These are phyloP conservation scores for Solanum boliviense DNA, from an alignment of 257 asterid species.

Conservation along the genomic window DNA sequence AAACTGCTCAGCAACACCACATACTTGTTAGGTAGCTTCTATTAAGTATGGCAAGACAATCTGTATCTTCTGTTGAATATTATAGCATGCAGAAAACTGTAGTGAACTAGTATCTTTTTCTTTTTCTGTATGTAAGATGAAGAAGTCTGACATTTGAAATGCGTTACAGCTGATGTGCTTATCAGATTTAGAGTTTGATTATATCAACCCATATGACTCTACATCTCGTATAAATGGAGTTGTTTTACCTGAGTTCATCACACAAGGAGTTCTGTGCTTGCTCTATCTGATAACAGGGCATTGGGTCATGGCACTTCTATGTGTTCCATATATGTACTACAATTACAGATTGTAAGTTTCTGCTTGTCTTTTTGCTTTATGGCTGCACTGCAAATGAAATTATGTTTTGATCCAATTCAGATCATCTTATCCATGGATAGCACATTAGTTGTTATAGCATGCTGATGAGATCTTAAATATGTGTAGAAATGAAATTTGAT, in stretches of 20 bases:
- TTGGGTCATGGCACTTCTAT: conserved; percentile 72
- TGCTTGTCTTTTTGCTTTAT: neutral
- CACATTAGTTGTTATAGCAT: neutral
- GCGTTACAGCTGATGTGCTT: conserved; percentile 79
- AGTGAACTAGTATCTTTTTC: neutral
- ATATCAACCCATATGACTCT: conserved; percentile 82
- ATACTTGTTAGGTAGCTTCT: neutral
- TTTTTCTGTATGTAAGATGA: neutral
- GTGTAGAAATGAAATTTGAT: neutral
- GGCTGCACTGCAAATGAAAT: neutral
- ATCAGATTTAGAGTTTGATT: conserved; percentile 87
- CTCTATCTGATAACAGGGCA: conserved; percentile 81
- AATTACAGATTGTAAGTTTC: conserved; percentile 66
- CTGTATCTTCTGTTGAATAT: neutral
- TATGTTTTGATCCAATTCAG: neutral
- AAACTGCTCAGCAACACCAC: neutral
- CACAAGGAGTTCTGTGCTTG: conserved; percentile 62
- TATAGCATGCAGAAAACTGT: neutral
- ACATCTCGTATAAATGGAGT: conserved; percentile 73
- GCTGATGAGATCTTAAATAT: neutral
- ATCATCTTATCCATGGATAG: neutral
- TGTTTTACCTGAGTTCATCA: conserved; percentile 72
- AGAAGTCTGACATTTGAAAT: neutral
- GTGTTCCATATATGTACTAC: conserved; percentile 71
- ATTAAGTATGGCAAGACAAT: neutral